Percentiles rank a stretch among this genome's conserved stretches.
These are phyloP conservation scores for Shiraia sp. DNA, from an alignment of 2,329 filamentous ascomycete genomes.

Conservation along the genomic window DNA sequence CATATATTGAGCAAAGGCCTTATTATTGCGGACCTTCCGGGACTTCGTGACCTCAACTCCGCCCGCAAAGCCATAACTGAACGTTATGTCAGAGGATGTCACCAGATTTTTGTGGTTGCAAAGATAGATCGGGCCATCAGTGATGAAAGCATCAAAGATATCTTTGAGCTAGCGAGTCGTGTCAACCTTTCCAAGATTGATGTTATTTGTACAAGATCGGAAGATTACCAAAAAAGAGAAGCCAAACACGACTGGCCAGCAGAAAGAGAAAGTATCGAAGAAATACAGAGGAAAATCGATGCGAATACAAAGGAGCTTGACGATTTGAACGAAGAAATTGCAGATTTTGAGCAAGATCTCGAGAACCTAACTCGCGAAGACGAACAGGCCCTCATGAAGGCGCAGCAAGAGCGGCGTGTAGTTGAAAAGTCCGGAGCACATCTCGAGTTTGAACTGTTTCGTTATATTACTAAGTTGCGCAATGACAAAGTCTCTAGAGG, in stretches of 20 bases:
- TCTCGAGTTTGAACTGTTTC: constrained; percentile 28
- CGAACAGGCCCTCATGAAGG: constrained; percentile 23
- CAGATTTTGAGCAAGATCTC: constrained; percentile 7
- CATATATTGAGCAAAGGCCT: constrained; percentile 55
- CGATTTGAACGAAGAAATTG: constrained; percentile 12
- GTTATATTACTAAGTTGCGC: constrained; percentile 45
- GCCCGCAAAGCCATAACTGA: constrained; percentile 52
- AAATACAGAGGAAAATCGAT: constrained; percentile 7
- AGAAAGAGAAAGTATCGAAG: constrained; percentile 13
- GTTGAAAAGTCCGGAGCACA: constrained; percentile 13
- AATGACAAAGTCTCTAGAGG: constrained; percentile 41
- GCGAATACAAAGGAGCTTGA: constrained; percentile 5
- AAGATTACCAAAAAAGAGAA: constrained; percentile 15
- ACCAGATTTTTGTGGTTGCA: constrained; percentile 55
- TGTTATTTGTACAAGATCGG: constrained; percentile 27
- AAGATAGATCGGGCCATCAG: constrained; percentile 49
- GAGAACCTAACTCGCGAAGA: constrained; percentile 18
- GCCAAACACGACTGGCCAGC: constrained; percentile 16
- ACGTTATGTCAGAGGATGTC: constrained; percentile 49
- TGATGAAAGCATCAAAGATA: constrained; percentile 46
- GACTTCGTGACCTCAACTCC: constrained; percentile 53
- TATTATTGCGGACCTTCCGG: constrained; percentile 55
- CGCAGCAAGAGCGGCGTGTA: constrained; percentile 4
- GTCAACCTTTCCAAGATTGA: constrained; percentile 42
- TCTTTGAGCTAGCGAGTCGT: constrained; percentile 48